phyloP scores from a whole-genome alignment of 768 basidiomycete species.

The Mycena belliarum region DNA sequence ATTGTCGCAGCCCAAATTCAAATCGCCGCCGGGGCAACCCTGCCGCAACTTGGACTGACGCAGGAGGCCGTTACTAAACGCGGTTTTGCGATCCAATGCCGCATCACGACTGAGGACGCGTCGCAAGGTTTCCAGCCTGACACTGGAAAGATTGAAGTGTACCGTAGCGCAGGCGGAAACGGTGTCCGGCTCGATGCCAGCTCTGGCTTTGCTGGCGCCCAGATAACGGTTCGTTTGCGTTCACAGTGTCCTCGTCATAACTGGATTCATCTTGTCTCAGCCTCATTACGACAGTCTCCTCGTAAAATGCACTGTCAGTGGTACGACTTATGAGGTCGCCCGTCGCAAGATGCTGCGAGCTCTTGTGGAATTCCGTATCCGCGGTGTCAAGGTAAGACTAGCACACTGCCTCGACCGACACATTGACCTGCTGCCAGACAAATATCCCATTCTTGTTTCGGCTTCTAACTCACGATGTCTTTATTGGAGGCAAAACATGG shows the following conservation, averaged over 20 bases:
- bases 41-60: slow-evolving; percentile 91
- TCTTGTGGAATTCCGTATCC: slow-evolving; percentile 99
- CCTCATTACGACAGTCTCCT: slow-evolving; percentile 98
- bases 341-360: slow-evolving; percentile 99
- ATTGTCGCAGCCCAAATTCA: slow-evolving; percentile 99
- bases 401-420: background rate
- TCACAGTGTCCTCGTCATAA: background rate
- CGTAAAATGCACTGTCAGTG: slow-evolving; percentile 94
- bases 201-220: slow-evolving; percentile 97
- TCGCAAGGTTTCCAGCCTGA: slow-evolving; percentile 94
- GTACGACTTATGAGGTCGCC: slow-evolving; percentile 98
- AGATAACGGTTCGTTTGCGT: slow-evolving; percentile 77
- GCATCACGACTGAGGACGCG: slow-evolving; percentile 97
- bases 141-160: slow-evolving; percentile 99
- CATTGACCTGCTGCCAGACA: slow-evolving; percentile 53
- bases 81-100: slow-evolving; percentile 97
- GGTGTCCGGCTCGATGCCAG: slow-evolving; percentile 96
- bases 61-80: slow-evolving; percentile 96
- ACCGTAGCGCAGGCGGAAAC: slow-evolving; percentile 97
- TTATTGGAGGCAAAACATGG: slow-evolving; percentile 97
- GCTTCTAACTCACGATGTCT: slow-evolving; percentile 93
- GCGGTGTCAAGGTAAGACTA: slow-evolving; percentile 83
- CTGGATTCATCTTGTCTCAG: slow-evolving; percentile 39
- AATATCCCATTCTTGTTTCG: slow-evolving; percentile 99
- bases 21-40: slow-evolving; percentile 97